Percentiles rank a stretch among this genome's conserved stretches.
These are phyloP conservation scores for Toxoplasma gondii DNA, from an alignment of 169 alveolate species.

Conservation along the genomic window DNA sequence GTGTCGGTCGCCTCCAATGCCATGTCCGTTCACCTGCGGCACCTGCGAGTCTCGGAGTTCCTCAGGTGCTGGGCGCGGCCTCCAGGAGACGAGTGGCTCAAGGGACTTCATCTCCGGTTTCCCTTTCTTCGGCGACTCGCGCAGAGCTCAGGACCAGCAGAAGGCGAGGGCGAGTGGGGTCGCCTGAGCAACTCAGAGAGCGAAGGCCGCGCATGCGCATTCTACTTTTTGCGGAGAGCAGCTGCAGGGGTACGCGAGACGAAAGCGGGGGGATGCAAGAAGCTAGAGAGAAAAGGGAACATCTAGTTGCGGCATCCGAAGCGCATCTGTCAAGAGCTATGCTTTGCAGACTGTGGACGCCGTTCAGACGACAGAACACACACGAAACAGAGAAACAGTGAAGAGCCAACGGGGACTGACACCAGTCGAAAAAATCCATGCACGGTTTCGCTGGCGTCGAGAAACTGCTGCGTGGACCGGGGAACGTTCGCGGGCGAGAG, in stretches of 20 bases:
- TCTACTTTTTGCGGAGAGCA: conserved; percentile 25
- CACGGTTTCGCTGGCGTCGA: too few species aligned
- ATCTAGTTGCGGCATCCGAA: too few species aligned
- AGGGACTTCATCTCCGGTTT: background rate
- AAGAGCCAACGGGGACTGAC: too few species aligned
- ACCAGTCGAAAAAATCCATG: too few species aligned
- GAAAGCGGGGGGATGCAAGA: too few species aligned
- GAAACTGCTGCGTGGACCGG: too few species aligned
- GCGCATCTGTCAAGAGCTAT: too few species aligned
- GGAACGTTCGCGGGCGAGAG: too few species aligned
- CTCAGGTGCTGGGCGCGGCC: conserved; percentile 50
- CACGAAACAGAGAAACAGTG: too few species aligned
- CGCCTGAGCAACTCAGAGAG: background rate
- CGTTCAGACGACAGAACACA: too few species aligned
- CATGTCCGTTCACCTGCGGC: conserved; percentile 13
- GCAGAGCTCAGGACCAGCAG: conserved; percentile 4
- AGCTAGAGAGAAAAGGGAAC: too few species aligned
- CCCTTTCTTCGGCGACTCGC: conserved; percentile 28
- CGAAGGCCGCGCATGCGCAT: conserved; percentile 6
- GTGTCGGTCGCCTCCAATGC: background rate
- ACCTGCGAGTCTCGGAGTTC: conserved; percentile 48
- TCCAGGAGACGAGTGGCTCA: background rate
- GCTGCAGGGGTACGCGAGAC: conserved; percentile 28
- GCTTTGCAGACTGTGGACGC: too few species aligned
- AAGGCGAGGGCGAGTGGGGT: background rate